Conservation (phyloP, 2,329 filamentous ascomycete species). For the Monilinia fructigena region DNA sequence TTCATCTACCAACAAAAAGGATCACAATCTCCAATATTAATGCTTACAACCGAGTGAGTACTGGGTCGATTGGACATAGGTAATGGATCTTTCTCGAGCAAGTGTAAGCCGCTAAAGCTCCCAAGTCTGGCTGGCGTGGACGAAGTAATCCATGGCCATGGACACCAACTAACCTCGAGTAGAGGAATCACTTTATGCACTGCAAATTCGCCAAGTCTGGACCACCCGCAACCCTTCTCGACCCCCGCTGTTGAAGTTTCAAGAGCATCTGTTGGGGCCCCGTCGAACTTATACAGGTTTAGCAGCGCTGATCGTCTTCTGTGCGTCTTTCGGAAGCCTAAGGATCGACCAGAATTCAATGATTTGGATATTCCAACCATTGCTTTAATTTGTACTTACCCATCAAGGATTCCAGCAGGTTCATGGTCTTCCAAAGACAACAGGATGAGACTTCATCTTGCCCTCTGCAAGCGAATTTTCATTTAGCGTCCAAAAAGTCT, state of each 20-base stretch:
- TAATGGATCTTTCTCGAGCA: background rate
- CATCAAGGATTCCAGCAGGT: background rate
- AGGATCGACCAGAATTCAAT: background rate
- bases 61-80: no score
- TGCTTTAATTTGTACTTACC: background rate
- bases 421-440: background rate
- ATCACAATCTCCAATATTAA: no score
- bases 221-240: background rate
- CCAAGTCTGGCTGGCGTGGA: background rate
- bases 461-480: background rate
- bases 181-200: background rate
- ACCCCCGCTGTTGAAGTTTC: no score
- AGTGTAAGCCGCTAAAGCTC: background rate
- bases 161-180: background rate
- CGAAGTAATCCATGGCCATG: background rate
- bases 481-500: constrained; percentile 1
- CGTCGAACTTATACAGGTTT: background rate
- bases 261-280: background rate
- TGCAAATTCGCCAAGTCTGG: background rate
- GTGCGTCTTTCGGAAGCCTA: background rate
- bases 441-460: background rate
- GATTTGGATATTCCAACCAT: background rate
- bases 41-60: no score
- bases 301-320: background rate
- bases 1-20: no score